phyloP scores from a whole-genome alignment of 768 basidiomycete genomes.

The Hygrophorus russula region DNA sequence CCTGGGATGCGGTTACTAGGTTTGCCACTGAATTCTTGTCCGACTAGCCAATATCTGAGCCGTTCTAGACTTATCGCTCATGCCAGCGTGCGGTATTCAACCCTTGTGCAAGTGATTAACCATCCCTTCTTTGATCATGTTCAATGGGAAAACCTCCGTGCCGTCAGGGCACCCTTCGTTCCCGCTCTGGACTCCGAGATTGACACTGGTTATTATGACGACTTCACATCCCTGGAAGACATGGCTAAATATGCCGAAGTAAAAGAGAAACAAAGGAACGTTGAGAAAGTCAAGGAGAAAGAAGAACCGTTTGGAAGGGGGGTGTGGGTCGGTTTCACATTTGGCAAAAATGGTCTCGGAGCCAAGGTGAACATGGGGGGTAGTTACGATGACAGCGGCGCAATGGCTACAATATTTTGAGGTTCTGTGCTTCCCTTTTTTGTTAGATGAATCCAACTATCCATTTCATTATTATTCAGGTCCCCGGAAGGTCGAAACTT shows the following conservation, averaged over 20 bases:
- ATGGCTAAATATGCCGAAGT: slow-evolving; percentile 99
- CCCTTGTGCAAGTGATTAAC: slow-evolving; percentile 55
- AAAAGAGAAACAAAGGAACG: slow-evolving; percentile 91
- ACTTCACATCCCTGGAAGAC: slow-evolving; percentile 79
- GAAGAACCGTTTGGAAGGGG: slow-evolving; percentile 62
- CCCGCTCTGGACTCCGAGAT: slow-evolving; percentile 90
- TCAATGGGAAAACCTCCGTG: slow-evolving; percentile 73
- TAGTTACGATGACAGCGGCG: background rate
- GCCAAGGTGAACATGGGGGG: slow-evolving; percentile 21
- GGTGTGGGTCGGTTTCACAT: slow-evolving; percentile 88
- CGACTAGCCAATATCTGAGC: slow-evolving; percentile 1
- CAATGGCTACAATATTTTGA: slow-evolving; percentile 5
- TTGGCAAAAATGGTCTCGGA: slow-evolving; percentile 78
- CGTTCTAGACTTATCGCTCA: slow-evolving; percentile 71
- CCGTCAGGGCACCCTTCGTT: slow-evolving; percentile 77
- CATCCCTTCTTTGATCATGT: slow-evolving; percentile 78
- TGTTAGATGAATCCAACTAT: background rate
- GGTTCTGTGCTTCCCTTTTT: background rate
- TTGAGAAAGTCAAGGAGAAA: slow-evolving; percentile 85
- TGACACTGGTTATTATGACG: slow-evolving; percentile 93
- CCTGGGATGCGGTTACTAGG: slow-evolving; percentile 92
- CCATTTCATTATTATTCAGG: too few species aligned
- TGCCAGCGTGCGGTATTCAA: slow-evolving; percentile 67
- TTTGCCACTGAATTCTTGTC: slow-evolving; percentile 19
- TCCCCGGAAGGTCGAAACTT: too few species aligned